Evolutionary conservation across 2,329 filamentous ascomycete species (phyloP), one percentile per base, ranked within the genome.

Genomic region (Phaeomoniella chlamydospora): DNA sequence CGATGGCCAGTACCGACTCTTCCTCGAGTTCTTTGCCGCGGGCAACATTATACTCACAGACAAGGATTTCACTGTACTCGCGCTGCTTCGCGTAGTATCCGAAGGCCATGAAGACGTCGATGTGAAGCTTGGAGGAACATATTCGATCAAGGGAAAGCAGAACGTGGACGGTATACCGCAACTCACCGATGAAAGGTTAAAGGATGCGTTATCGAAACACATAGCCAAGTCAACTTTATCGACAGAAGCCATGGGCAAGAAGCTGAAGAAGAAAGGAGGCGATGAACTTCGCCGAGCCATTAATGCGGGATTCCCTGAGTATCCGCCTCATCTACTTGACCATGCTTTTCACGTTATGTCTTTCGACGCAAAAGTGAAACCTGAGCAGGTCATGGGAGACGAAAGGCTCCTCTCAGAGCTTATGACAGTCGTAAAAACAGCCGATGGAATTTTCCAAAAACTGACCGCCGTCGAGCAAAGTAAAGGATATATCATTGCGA

Each of bases 11-110:
- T 94, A 92, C 53, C 71, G 80, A 30, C 58, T 98, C 15, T 94
- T 85, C 53, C 64, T 98, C 17, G 90, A 98, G 59, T 98, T 98
- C 62, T 98, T 94, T 54, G 88, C 90, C 1, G 82, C 83, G 36
- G 90, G 90, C 32, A 98, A 98, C 53, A 79, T 98, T 41, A 84
- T 98, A 41, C 67, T 98, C 36, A 94, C 90, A 2, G 86, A 96
- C 52, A 71, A 69, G 35, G 78, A 92, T 15, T 64, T 87, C 36
- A 90, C 80, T 43, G 87, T 96, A 37, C 56, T 96, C 22, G 76
- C 81, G 0, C 61, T 98, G 14, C 65, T 90, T 45, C 75, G 90
- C 37, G 78, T 80, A 43, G 88, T 96, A 1, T 65, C 74, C 3
- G 82, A 86, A 47, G 81, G 80, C 2, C 79, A 81, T 35, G 80